phyloP scores from a whole-genome alignment of 257 asterid species.

The Salvia miltiorrhiza region DNA sequence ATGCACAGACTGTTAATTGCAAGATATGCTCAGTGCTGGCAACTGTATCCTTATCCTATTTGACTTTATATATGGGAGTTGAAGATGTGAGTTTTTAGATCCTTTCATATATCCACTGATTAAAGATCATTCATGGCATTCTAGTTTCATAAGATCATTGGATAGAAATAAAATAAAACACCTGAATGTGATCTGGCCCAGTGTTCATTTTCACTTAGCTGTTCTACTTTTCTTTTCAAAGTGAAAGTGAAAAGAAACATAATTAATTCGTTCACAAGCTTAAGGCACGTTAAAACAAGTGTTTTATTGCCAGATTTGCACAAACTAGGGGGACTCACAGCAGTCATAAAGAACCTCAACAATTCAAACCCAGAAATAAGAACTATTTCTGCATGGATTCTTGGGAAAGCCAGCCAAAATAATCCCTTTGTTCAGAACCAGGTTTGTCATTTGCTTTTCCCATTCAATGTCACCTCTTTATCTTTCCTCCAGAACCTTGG shows the following conservation, averaged over 20 bases:
- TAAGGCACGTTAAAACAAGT: neutral
- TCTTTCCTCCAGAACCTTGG: neutral
- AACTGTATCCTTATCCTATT: neutral
- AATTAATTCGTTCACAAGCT: neutral
- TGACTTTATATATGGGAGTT: neutral
- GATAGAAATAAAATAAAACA: neutral
- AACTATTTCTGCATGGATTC: constrained; percentile 66
- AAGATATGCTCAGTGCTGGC: neutral
- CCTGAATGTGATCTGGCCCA: neutral
- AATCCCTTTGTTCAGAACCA: constrained; percentile 75
- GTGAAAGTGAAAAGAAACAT: neutral
- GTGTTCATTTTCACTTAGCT: neutral
- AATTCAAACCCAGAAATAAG: constrained; percentile 54
- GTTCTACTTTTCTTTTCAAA: neutral
- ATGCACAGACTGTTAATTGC: neutral
- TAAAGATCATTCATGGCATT: neutral
- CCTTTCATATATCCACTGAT: neutral
- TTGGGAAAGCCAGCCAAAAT: constrained; percentile 91
- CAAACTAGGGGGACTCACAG: constrained; percentile 71
- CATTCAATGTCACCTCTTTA: constrained; percentile 10
- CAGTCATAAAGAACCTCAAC: constrained; percentile 48
- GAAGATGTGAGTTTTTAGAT: neutral
- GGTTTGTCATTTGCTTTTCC: constrained; percentile 34
- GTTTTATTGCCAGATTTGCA: constrained; percentile 55
- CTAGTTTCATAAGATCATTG: neutral